phyloP scores from a whole-genome alignment of 169 alveolate species.

The Toxoplasma gondii region DNA sequence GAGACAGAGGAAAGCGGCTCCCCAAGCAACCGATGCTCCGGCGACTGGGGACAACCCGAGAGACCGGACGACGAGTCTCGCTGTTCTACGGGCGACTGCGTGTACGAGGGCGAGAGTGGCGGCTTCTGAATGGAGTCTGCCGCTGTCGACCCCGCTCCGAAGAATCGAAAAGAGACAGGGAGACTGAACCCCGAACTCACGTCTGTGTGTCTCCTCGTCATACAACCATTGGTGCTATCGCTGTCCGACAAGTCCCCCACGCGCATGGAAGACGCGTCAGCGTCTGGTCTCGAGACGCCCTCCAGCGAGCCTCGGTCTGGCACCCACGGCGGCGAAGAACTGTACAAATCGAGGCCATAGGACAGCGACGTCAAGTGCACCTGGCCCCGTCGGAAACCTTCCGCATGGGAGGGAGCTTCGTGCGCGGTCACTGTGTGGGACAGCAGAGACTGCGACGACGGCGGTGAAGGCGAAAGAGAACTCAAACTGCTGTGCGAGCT shows the following conservation, averaged over 20 bases:
- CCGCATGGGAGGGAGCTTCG: neutral
- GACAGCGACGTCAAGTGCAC: no score
- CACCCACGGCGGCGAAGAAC: neutral
- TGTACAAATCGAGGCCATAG: no score
- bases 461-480: neutral
- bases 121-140: neutral
- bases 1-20: no score
- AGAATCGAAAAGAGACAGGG: neutral
- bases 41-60: no score
- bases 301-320: neutral
- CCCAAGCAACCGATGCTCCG: no score
- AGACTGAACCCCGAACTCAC: neutral
- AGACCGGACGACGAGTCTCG: no score
- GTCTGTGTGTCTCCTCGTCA: slow-evolving; percentile 15
- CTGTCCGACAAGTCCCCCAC: neutral
- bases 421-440: neutral
- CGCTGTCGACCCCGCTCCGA: neutral
- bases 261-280: neutral
- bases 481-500: slow-evolving; percentile 33
- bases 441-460: slow-evolving; percentile 6
- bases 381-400: no score
- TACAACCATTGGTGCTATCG: slow-evolving; percentile 1
- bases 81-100: neutral
- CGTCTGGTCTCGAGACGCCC: neutral
- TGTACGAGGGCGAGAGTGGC: neutral